A percentile compares a stretch with the other conserved stretches of the same genome.
Conservation (phyloP, 345 rosid species). For the Euphorbia pulcherrima region DNA sequence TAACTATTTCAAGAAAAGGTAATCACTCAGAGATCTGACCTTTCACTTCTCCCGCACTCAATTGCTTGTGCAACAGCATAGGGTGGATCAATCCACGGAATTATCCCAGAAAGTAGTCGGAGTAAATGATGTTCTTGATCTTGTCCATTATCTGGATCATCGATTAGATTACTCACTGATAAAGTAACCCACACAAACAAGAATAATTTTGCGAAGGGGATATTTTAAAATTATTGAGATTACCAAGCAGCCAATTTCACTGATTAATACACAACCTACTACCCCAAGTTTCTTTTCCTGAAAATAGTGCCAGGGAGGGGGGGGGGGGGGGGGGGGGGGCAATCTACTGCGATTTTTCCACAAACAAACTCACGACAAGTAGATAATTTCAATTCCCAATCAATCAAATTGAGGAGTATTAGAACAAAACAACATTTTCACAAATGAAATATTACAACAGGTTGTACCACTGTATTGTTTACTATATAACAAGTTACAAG, state of each 20-base stretch:
- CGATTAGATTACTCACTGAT: slow-evolving; percentile 34
- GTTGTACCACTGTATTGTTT: not conserved
- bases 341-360: not conserved
- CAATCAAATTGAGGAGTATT: not conserved
- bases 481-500: not conserved
- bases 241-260: not conserved
- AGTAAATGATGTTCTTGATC: slow-evolving; percentile 77
- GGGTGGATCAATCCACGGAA: slow-evolving; percentile 91
- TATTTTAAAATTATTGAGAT: not conserved
- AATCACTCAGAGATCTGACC: slow-evolving; percentile 43
- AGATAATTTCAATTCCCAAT: not conserved
- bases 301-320: too few relatives aligned
- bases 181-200: not conserved
- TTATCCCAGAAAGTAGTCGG: slow-evolving; percentile 75
- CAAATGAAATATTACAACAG: not conserved
- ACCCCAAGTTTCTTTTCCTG: not conserved
- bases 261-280: not conserved
- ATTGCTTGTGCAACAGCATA: slow-evolving; percentile 68
- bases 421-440: not conserved
- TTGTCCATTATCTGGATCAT: slow-evolving; percentile 60
- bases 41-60: slow-evolving; percentile 84
- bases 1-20: slow-evolving; percentile 19
- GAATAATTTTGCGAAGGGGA: not conserved
- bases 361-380: not conserved
- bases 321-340: not conserved